Conservation (phyloP, 1,284 basidiomycete genomes). For the Tilletia walkeri region DNA sequence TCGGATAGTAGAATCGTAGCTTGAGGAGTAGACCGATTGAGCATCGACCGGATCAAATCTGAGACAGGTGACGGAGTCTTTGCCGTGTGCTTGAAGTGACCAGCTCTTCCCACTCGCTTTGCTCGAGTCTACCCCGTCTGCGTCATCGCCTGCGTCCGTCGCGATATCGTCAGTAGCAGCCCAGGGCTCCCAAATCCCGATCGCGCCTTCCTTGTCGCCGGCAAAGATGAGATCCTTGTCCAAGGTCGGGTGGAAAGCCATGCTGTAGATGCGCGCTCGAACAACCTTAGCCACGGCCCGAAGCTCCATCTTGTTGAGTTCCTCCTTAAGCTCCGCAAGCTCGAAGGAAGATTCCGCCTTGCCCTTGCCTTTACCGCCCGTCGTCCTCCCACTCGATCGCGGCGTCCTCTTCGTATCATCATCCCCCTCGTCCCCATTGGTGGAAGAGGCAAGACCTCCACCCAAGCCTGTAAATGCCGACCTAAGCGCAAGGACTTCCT, state of each 20-base stretch:
- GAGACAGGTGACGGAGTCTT: conserved; percentile 46
- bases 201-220: conserved; percentile 49
- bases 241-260: conserved; percentile 43
- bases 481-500: conserved; percentile 29
- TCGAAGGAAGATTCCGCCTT: conserved; percentile 18
- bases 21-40: conserved; percentile 39
- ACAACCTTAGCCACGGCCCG: conserved; percentile 39
- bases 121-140: conserved; percentile 22
- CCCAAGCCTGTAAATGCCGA: conserved; percentile 23
- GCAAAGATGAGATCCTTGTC: conserved; percentile 51
- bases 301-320: conserved; percentile 45
- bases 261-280: conserved; percentile 43
- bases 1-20: conserved; percentile 50
- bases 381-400: not conserved
- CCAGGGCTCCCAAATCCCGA: conserved; percentile 50
- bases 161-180: conserved; percentile 18
- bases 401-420: conserved; percentile 27
- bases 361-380: not conserved
- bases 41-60: conserved; percentile 45
- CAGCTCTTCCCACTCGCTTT: conserved; percentile 31
- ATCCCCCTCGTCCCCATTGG: conserved; percentile 22
- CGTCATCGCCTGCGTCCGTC: conserved; percentile 31
- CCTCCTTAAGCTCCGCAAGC: conserved; percentile 30
- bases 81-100: conserved; percentile 44
- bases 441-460: not conserved